phyloP scores from a whole-genome alignment of 2,329 filamentous ascomycete genomes.

The Cytospora chrysosperma region DNA sequence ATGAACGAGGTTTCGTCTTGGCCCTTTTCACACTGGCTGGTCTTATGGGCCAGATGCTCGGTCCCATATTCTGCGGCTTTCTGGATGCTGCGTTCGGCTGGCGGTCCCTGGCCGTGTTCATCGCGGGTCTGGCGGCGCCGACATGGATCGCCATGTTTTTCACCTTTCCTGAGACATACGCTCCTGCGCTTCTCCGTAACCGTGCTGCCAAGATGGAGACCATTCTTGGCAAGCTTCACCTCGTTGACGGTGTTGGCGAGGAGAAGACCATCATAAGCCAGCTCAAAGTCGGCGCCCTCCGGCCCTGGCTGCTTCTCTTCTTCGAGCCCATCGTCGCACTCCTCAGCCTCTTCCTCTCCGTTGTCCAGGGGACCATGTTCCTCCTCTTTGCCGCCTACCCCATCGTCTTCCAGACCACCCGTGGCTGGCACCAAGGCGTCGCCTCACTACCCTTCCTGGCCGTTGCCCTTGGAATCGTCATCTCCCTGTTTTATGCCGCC shows the following conservation, averaged over 20 bases:
- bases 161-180: slow-evolving; percentile 60
- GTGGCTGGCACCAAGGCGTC: slow-evolving; percentile 49
- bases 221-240: slow-evolving; percentile 39
- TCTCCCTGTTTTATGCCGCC: slow-evolving; percentile 46
- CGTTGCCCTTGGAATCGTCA: slow-evolving; percentile 53
- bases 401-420: slow-evolving; percentile 51
- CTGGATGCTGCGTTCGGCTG: slow-evolving; percentile 26
- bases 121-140: slow-evolving; percentile 21
- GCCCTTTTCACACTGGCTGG: slow-evolving; percentile 55
- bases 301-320: slow-evolving; percentile 44
- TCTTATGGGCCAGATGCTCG: slow-evolving; percentile 27
- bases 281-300: slow-evolving; percentile 46
- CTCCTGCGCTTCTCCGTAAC: slow-evolving; percentile 55
- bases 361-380: slow-evolving; percentile 38
- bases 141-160: slow-evolving; percentile 51
- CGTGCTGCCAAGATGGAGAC: slow-evolving; percentile 52
- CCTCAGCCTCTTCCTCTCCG: slow-evolving; percentile 54
- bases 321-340: slow-evolving; percentile 57
- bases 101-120: slow-evolving; percentile 26
- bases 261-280: slow-evolving; percentile 44
- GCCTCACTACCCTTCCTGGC: slow-evolving; percentile 57
- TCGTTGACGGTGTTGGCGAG: slow-evolving; percentile 26
- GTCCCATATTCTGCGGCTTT: slow-evolving; percentile 25
- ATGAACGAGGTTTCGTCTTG: slow-evolving; percentile 56
- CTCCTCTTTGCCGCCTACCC: slow-evolving; percentile 44